These are phyloP conservation scores for Aspergillus sp. DNA, from an alignment of 2,329 filamentous ascomycete genomes.

Conservation along the genomic window DNA sequence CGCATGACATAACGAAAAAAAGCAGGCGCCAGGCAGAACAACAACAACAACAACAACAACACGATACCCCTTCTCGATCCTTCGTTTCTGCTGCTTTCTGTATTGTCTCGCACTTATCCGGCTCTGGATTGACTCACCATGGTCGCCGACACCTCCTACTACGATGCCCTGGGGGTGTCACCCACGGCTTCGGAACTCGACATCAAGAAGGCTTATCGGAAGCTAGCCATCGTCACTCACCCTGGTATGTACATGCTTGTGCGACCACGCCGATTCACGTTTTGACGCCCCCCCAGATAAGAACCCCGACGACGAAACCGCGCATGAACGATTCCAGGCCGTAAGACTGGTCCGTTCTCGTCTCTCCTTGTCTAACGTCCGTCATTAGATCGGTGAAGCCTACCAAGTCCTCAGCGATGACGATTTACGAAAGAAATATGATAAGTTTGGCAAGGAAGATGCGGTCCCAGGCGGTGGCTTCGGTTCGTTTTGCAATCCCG, in stretches of 20 bases:
- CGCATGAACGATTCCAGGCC: conserved; percentile 86
- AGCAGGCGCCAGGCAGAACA: too few species aligned
- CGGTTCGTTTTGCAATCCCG: conserved; percentile 44
- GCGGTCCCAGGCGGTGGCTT: conserved; percentile 88
- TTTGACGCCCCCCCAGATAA: conserved; percentile 57
- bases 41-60: too few species aligned
- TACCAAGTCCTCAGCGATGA: conserved; percentile 75
- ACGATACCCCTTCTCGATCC: too few species aligned
- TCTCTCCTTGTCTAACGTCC: conserved; percentile 1
- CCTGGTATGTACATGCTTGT: conserved; percentile 56
- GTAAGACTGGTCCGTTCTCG: conserved; percentile 43
- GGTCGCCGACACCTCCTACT: conserved; percentile 83
- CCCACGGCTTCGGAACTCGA: conserved; percentile 80
- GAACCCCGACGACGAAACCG: conserved; percentile 90
- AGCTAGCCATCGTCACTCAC: conserved; percentile 87
- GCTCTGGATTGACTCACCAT: too few species aligned
- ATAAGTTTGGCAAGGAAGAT: conserved; percentile 93
- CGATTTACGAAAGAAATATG: conserved; percentile 82
- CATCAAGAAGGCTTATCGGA: conserved; percentile 95
- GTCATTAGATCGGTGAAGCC: conserved; percentile 60
- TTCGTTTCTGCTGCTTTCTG: too few species aligned
- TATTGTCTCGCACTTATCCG: too few species aligned
- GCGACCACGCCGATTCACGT: conserved; percentile 1
- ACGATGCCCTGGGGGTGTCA: conserved; percentile 75
- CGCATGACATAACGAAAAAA: too few species aligned